Evolutionary conservation across 805 yeast genomes (phyloP).

Genomic region (Pichia manshurica): DNA sequence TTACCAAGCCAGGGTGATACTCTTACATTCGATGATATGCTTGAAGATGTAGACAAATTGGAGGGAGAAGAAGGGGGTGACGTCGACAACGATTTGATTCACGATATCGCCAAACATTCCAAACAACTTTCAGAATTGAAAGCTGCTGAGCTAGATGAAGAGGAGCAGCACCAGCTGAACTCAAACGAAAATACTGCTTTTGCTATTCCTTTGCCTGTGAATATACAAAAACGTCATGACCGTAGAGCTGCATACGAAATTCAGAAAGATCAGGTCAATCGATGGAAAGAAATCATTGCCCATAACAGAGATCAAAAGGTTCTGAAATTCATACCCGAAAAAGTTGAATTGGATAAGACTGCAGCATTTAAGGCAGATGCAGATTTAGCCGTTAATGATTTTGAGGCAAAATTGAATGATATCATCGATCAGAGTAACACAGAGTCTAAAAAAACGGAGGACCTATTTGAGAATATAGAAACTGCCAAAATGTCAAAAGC

Average conservation of each 20-base stretch:
- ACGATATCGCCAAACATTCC: slow-evolving; percentile 39
- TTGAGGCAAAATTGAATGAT: slow-evolving; percentile 60
- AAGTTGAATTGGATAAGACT: slow-evolving; percentile 47
- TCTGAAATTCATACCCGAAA: slow-evolving; percentile 49
- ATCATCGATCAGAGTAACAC: slow-evolving; percentile 62
- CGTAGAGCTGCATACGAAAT: slow-evolving; percentile 87
- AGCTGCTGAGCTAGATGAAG: slow-evolving; percentile 17
- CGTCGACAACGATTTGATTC: slow-evolving; percentile 35
- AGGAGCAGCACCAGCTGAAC: slow-evolving; percentile 18
- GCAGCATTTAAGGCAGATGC: slow-evolving; percentile 47
- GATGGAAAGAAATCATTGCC: slow-evolving; percentile 83
- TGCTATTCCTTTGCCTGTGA: slow-evolving; percentile 76
- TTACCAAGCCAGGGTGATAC: slow-evolving; percentile 57
- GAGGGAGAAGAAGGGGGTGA: slow-evolving; percentile 17
- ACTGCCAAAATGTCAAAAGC: slow-evolving; percentile 75
- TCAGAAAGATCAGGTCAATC: slow-evolving; percentile 76
- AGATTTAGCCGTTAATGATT: slow-evolving; percentile 46
- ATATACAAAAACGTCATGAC: slow-evolving; percentile 80
- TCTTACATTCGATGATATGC: slow-evolving; percentile 68
- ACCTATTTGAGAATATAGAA: slow-evolving; percentile 83
- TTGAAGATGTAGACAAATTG: slow-evolving; percentile 49
- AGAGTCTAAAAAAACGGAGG: slow-evolving; percentile 65
- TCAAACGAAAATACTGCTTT: slow-evolving; percentile 35
- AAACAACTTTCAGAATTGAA: slow-evolving; percentile 1
- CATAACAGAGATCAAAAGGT: slow-evolving; percentile 81